Evolutionary conservation across 441 rosid genomes (phyloP), one percentile per base, ranked within the genome.

Genomic region (Pelargonium cotyledonis): DNA sequence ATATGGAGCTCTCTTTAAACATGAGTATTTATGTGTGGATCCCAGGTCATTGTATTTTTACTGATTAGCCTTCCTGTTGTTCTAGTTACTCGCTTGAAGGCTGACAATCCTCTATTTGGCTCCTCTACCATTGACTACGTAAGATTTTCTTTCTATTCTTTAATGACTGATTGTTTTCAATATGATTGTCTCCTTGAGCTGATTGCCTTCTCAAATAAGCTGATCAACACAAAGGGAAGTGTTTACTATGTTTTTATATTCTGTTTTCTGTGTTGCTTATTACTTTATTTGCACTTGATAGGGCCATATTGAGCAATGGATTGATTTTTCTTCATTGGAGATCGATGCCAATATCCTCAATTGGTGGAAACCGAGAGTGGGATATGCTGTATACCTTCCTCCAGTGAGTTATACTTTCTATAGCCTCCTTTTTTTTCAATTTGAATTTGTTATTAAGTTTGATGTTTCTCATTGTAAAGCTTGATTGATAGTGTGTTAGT

Each of bases 281-380:
- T 68, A 35, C 31, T 38, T 3, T 51, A 0, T 55, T 38, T 63
- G 16, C 38, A 71, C 38, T 62, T 62, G 67, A 65, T 66, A 94
- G 99, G 99, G 79, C 44, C 95, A n/a, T 47, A 68, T 90, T 68
- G 97, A 88, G 77, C 99, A 95, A 70, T 94, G 99, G 99, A 91
- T 82, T 58, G 96, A 95, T 69, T 91, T 95, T 65, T 69, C 90
- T 57, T 62, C 99, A 0, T 15, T 80, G 76, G 99, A 95, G 83
- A 77, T 95, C 77, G 93, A 87, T 83, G 76, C 75, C 31, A 77
- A 86, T 81, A 67, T 88, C 5, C 0, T 41, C 44, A 69, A n/a
- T 43, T 95, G 97, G 97, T 8, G 76, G 0, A 70, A 67, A 14
- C 90, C 96, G 40, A 84, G 96, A 78, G 10, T 75, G 70, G 96